phyloP scores from a whole-genome alignment of 495 filamentous ascomycete species.

The Amorphotheca resinae region DNA sequence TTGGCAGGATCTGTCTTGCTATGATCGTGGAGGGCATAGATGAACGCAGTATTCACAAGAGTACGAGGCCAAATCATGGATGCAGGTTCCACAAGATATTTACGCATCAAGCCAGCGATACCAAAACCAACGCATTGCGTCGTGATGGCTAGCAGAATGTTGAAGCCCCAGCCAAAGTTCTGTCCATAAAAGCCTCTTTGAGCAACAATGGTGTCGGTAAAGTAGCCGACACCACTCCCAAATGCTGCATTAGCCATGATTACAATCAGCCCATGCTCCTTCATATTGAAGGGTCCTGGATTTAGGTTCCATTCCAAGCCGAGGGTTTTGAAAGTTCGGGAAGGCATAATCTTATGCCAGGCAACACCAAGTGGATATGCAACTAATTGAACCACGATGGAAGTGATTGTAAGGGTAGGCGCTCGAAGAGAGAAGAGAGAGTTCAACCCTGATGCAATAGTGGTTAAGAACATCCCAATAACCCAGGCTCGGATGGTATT shows the following conservation, averaged over 20 bases:
- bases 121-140: slow-evolving; percentile 65
- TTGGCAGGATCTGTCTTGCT: slow-evolving; percentile 40
- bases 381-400: slow-evolving; percentile 55
- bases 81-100: slow-evolving; percentile 51
- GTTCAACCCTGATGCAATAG: slow-evolving; percentile 56
- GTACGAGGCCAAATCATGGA: slow-evolving; percentile 68
- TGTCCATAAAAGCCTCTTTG: slow-evolving; percentile 27
- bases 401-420: slow-evolving; percentile 50
- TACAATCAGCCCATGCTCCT: slow-evolving; percentile 65
- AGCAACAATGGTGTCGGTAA: slow-evolving; percentile 34
- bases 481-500: slow-evolving; percentile 67
- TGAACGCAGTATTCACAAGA: slow-evolving; percentile 49
- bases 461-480: slow-evolving; percentile 52
- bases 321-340: slow-evolving; percentile 37
- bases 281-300: slow-evolving; percentile 65
- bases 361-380: slow-evolving; percentile 55
- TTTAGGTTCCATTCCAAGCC: slow-evolving; percentile 46
- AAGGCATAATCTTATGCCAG: slow-evolving; percentile 34
- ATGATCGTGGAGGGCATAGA: slow-evolving; percentile 60
- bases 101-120: slow-evolving; percentile 54
- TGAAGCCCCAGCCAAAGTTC: slow-evolving; percentile 44
- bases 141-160: slow-evolving; percentile 51
- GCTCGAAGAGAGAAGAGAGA: slow-evolving; percentile 57
- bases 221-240: slow-evolving; percentile 35
- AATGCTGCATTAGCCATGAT: slow-evolving; percentile 54